Percentiles rank a stretch among this genome's conserved stretches.
These are phyloP conservation scores for Silybum marianum DNA, from an alignment of 129 eudicot species.

Conservation along the genomic window DNA sequence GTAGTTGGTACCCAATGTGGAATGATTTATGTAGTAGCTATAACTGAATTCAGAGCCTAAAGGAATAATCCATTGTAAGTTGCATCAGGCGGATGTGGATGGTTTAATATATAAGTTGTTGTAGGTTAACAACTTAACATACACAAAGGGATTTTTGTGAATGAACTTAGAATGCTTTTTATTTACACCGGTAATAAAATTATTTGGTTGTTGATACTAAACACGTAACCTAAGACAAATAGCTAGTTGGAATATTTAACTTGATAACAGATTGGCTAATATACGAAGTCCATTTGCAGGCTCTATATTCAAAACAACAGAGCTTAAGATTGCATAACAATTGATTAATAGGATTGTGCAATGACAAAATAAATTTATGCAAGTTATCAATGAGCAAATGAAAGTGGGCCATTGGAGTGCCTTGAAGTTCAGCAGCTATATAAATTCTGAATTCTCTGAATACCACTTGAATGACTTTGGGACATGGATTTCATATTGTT, in stretches of 20 bases:
- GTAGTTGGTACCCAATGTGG: background rate
- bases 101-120: background rate
- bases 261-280: background rate
- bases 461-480: background rate
- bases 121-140: background rate
- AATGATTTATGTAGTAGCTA: background rate
- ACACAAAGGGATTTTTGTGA: background rate
- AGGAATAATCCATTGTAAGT: background rate
- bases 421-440: background rate
- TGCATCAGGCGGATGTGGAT: background rate
- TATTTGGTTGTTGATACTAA: background rate
- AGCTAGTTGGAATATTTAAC: background rate
- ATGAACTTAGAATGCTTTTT: background rate
- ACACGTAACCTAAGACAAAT: background rate
- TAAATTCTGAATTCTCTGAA: background rate
- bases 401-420: background rate
- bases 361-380: background rate
- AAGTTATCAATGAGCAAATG: background rate
- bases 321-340: constrained; percentile 2
- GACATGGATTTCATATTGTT: background rate
- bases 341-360: background rate
- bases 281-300: background rate
- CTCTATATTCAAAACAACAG: background rate
- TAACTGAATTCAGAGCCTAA: background rate
- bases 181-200: background rate